These are phyloP conservation scores for Rostrohypoxylon terebratum DNA, from an alignment of 495 filamentous ascomycete species.

Conservation along the genomic window DNA sequence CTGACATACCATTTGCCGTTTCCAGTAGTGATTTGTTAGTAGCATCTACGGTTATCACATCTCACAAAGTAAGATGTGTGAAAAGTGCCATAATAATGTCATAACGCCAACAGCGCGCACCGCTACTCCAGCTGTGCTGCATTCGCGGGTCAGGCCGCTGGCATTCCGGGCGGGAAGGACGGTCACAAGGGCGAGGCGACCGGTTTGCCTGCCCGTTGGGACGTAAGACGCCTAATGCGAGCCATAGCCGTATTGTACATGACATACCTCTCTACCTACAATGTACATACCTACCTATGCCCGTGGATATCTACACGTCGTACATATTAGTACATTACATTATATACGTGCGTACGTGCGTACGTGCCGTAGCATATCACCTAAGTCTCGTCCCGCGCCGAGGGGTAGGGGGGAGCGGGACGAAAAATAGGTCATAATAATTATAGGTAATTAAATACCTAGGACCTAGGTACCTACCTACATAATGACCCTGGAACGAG, in stretches of 20 bases:
- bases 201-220: constrained; percentile 35
- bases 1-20: background rate
- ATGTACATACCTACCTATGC: too few relatives aligned
- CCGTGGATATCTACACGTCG: background rate
- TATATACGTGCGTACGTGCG: background rate
- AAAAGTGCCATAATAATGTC: background rate
- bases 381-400: constrained; percentile 26
- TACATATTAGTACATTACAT: too few relatives aligned
- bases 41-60: constrained; percentile 25
- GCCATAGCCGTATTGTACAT: background rate
- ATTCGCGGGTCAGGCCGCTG: constrained; percentile 45
- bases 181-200: constrained; percentile 35
- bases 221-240: constrained; percentile 44
- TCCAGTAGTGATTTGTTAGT: background rate
- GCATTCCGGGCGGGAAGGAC: constrained; percentile 36
- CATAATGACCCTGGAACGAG: background rate
- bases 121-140: constrained; percentile 18
- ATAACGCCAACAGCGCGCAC: constrained; percentile 30
- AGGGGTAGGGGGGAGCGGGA: constrained; percentile 8
- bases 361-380: background rate
- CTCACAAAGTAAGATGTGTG: constrained; percentile 28
- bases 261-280: background rate
- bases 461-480: too few relatives aligned
- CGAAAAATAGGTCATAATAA: background rate
- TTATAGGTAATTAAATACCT: too few relatives aligned